Evolutionary conservation across 2,329 filamentous ascomycete genomes (phyloP), one percentile per base, ranked within the genome.

Genomic region (Pleoardoris graminearum): DNA sequence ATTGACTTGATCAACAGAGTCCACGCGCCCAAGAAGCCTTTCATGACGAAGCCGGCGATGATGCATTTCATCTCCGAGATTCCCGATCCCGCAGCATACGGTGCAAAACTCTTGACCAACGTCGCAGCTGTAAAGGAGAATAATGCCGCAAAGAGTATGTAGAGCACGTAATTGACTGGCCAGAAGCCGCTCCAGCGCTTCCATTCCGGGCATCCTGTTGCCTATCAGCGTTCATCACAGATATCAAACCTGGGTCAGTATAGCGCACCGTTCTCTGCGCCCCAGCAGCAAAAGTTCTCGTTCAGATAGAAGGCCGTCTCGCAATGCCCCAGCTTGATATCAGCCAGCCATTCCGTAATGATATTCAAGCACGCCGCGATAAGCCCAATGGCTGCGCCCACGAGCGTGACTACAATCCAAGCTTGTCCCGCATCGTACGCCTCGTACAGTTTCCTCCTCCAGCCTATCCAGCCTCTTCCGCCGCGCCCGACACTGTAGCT

Each of bases 31-130:
- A 99, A 81, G 68, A 99, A 99, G 0, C 92, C 94, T 75, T 97
- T 97, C 94, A 99, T 99, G 44, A 97, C 90, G 71, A 99, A 99
- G 3, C 94, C 94, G 4, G 93, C 94, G 68, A 99, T 96, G 69
- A 99, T 97, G 75, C 91, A 96, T 75, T 99, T 99, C 81, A 99
- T 99, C 77, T 99, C 94, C 11, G 91, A 97, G 53, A 99, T 99
- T 35, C 94, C 94, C 11, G 91, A 96, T 14, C 94, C 94, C 29
- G 94, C 94, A 10, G 94, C 94, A 71, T 99, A 99, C 0, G 94
- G 94, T 4, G 94, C 92, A 74, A 94, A 97, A 1, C 85, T 86
- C 71, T 91, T 94, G 68, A 99, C 94, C 35, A 99, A 80, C 32
- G 83, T 86, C 0, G 92, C 92, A 2, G 92, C 87, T 3, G 87